A percentile compares a stretch with the other conserved stretches of the same genome.
phyloP scores from a whole-genome alignment of 2,329 filamentous ascomycete genomes.

The Colletotrichum spaethianum region DNA sequence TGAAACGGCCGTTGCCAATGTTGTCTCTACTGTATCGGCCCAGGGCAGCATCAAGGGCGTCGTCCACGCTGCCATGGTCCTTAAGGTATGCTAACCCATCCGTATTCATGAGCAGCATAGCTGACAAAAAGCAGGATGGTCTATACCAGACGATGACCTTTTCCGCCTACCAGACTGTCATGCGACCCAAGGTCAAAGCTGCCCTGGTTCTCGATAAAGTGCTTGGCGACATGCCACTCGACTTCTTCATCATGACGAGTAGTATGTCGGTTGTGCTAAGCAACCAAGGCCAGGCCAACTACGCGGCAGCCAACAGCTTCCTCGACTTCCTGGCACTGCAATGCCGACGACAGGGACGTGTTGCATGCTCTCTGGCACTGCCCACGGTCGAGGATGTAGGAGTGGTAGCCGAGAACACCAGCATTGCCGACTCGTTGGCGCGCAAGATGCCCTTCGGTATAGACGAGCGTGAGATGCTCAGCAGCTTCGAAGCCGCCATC shows the following conservation, averaged over 20 bases:
- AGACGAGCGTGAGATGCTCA: neutral
- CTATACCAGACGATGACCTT: slow-evolving; percentile 49
- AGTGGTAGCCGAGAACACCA: neutral
- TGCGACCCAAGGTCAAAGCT: slow-evolving; percentile 55
- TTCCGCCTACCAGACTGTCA: slow-evolving; percentile 49
- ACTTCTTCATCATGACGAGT: slow-evolving; percentile 62
- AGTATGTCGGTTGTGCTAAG: slow-evolving; percentile 65
- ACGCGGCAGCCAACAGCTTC: slow-evolving; percentile 67
- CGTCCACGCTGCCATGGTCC: slow-evolving; percentile 52
- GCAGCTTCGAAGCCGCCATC: neutral
- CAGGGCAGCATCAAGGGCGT: slow-evolving; percentile 47
- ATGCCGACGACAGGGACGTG: slow-evolving; percentile 50
- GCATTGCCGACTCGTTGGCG: neutral
- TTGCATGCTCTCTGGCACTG: slow-evolving; percentile 47
- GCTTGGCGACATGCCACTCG: slow-evolving; percentile 45
- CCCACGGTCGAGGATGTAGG: slow-evolving; percentile 5
- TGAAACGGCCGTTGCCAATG: neutral
- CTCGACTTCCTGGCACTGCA: slow-evolving; percentile 63
- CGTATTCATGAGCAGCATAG: slow-evolving; percentile 44
- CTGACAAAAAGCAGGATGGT: slow-evolving; percentile 44
- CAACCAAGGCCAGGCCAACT: slow-evolving; percentile 71
- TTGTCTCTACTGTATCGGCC: slow-evolving; percentile 15
- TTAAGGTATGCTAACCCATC: slow-evolving; percentile 46
- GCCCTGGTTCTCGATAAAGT: slow-evolving; percentile 56
- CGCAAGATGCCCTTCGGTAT: neutral